Percentiles rank a stretch among this genome's conserved stretches.
phyloP scores from a whole-genome alignment of 768 basidiomycete species.

The Auricularia sp. region DNA sequence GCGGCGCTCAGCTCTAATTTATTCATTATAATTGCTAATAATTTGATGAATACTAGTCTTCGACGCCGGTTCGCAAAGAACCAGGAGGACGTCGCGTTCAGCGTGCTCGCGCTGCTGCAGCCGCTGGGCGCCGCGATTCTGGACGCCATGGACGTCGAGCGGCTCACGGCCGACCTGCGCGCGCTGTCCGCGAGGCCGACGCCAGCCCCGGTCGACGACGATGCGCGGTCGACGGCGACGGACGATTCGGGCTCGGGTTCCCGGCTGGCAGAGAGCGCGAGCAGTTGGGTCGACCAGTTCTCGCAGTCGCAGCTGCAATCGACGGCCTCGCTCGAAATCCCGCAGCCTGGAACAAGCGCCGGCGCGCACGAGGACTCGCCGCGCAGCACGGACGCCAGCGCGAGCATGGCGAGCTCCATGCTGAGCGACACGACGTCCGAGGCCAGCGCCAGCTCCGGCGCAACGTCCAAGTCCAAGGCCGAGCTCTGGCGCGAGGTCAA shows the following conservation, averaged over 20 bases:
- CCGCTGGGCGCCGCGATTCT: too few species aligned
- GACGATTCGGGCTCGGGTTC: constrained; percentile 13
- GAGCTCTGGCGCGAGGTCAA: constrained; percentile 24
- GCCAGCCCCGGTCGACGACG: constrained; percentile 12
- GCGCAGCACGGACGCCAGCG: constrained; percentile 6
- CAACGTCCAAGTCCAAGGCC: constrained; percentile 43
- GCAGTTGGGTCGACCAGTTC: too few species aligned
- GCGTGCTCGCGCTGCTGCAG: too few species aligned
- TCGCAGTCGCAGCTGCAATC: background rate
- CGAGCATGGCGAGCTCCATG: constrained; percentile 9
- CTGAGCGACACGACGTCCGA: constrained; percentile 22
- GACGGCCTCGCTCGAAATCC: constrained; percentile 7
- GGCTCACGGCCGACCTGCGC: too few species aligned
- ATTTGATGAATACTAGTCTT: too few species aligned
- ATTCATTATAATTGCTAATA: too few species aligned
- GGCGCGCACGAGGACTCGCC: constrained; percentile 6
- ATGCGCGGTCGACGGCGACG: constrained; percentile 35
- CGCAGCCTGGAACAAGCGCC: background rate
- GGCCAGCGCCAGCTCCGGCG: constrained; percentile 15
- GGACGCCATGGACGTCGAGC: too few species aligned
- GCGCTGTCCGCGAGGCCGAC: too few species aligned
- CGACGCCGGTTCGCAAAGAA: too few species aligned
- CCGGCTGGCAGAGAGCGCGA: too few species aligned
- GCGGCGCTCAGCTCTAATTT: constrained; percentile 17
- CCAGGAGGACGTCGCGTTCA: too few species aligned